Evolutionary conservation across 257 asterid species (phyloP).

Genomic region (Primulina tabacum): DNA sequence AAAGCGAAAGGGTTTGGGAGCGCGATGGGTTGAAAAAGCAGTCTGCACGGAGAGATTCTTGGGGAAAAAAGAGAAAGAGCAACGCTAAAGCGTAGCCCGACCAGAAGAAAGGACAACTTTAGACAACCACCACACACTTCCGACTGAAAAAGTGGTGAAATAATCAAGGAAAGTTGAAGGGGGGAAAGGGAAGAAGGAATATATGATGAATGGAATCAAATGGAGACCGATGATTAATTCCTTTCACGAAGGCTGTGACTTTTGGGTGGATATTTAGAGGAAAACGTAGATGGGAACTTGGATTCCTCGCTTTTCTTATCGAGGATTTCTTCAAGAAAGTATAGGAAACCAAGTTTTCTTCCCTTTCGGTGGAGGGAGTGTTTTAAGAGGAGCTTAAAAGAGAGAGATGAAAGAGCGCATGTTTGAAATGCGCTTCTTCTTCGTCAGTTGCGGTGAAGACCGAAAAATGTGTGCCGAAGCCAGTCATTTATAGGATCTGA

Average conservation of each 20-base stretch:
- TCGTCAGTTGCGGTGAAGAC: conserved; percentile 37
- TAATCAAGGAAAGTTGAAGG: conserved; percentile 6
- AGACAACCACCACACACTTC: conserved; percentile 20
- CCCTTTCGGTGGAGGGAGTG: background rate
- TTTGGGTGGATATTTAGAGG: conserved; percentile 31
- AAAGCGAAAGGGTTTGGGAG: conserved; percentile 32
- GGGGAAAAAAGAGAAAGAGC: conserved; percentile 43
- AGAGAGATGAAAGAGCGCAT: background rate
- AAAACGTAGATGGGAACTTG: conserved; percentile 38
- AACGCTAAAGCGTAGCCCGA: conserved; percentile 28
- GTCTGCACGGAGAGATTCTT: conserved; percentile 25
- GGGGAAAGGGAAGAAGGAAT: conserved; percentile 23
- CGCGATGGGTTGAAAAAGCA: conserved; percentile 10
- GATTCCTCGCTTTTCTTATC: background rate
- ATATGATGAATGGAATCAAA: conserved; percentile 29
- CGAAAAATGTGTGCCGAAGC: conserved; percentile 35
- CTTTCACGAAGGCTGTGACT: background rate
- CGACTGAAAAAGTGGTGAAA: background rate
- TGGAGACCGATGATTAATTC: conserved; percentile 21
- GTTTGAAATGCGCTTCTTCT: conserved; percentile 10
- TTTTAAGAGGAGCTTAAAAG: background rate
- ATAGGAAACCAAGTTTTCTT: conserved; percentile 14
- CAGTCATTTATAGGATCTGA: conserved; percentile 56
- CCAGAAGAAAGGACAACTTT: conserved; percentile 8
- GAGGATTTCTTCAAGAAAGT: conserved; percentile 8